Conservation (phyloP, 148 eudicot genomes). For the Cornus controversa region DNA sequence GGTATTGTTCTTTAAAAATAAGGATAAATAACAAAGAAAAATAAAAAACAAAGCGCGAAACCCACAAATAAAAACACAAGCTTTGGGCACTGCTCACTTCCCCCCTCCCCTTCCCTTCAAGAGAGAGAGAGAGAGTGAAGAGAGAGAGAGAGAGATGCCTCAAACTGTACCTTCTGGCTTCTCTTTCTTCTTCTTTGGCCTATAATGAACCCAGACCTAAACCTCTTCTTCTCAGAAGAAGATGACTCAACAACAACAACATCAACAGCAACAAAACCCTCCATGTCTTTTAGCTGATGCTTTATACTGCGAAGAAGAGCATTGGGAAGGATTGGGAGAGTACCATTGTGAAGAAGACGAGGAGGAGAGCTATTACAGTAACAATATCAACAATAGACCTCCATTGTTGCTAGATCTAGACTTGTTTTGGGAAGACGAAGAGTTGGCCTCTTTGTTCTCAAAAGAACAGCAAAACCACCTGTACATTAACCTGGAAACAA, state of each 20-base stretch:
- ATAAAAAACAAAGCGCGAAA: not conserved
- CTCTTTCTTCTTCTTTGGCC: conserved; percentile 12
- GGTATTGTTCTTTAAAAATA: no score
- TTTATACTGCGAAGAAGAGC: conserved; percentile 43
- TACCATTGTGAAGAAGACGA: conserved; percentile 10
- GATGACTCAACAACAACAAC: conserved; percentile 29
- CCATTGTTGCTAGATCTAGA: conserved; percentile 29
- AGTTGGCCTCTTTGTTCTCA: conserved; percentile 37
- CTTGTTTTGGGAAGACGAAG: conserved; percentile 55
- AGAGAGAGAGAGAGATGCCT: conserved; percentile 11
- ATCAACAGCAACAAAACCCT: conserved; percentile 10
- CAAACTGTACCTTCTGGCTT: conserved; percentile 12
- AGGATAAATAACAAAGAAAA: no score
- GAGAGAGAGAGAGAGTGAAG: not conserved
- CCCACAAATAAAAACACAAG: conserved; percentile 18
- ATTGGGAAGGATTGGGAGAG: no score
- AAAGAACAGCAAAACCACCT: conserved; percentile 30
- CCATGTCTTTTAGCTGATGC: conserved; percentile 33
- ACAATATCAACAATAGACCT: not conserved
- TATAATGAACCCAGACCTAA: conserved; percentile 19
- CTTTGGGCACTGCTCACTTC: conserved; percentile 11
- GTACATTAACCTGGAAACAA: not conserved
- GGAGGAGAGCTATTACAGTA: conserved; percentile 9
- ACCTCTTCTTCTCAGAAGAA: conserved; percentile 31
- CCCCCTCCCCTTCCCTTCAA: not conserved